Conservation (phyloP, 192 early-diverging fungal genomes). For the Coemansia sp. region DNA sequence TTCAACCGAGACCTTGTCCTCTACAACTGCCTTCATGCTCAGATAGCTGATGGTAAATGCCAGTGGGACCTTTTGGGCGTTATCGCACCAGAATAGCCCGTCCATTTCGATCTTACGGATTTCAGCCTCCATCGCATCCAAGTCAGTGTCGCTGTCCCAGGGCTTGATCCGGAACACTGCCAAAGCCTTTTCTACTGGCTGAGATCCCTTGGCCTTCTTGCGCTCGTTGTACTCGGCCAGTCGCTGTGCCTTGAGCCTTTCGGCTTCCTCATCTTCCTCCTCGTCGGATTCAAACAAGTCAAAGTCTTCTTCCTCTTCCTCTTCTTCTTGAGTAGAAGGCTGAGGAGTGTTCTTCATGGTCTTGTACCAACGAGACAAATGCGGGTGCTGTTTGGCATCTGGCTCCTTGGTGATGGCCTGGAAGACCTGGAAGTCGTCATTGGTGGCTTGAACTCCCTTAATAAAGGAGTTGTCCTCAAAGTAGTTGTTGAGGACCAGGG, state of each 20-base stretch:
- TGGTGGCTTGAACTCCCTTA: background rate
- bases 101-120: constrained; percentile 77
- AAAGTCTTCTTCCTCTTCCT: constrained; percentile 87
- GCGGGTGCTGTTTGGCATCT: constrained; percentile 68
- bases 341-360: constrained; percentile 67
- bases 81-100: constrained; percentile 84
- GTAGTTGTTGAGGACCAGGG: background rate
- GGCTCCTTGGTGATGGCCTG: constrained; percentile 70
- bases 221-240: constrained; percentile 85
- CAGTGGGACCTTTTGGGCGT: constrained; percentile 69
- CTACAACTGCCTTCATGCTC: constrained; percentile 65
- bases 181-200: constrained; percentile 83
- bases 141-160: constrained; percentile 94
- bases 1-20: constrained; percentile 1
- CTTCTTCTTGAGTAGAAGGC: constrained; percentile 44
- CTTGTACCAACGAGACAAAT: constrained; percentile 92
- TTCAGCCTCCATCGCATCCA: constrained; percentile 67
- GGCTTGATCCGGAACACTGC: constrained; percentile 91
- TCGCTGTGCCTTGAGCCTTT: constrained; percentile 78
- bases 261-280: constrained; percentile 83
- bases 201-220: constrained; percentile 79
- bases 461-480: background rate
- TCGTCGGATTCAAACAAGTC: constrained; percentile 94
- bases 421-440: constrained; percentile 60
- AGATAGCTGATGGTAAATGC: constrained; percentile 95